phyloP scores from a whole-genome alignment of 2,329 filamentous ascomycete genomes.

The Hypoxylon sp. region DNA sequence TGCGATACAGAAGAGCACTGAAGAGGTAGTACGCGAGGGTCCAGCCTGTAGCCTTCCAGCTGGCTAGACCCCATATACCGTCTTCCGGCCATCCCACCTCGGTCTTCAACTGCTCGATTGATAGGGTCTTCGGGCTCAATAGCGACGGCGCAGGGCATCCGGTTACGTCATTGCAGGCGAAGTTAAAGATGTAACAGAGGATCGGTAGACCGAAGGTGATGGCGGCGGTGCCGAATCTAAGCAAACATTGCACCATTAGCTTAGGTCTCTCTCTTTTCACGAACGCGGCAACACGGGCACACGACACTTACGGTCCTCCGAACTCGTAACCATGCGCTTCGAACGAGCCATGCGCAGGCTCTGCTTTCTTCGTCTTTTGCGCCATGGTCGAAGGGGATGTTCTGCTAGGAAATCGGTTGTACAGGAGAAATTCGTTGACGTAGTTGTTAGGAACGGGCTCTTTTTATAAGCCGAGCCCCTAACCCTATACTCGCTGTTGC shows the following conservation, averaged over 20 bases:
- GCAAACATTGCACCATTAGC: slow-evolving; percentile 15
- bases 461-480: slow-evolving; percentile 12
- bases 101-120: slow-evolving; percentile 76
- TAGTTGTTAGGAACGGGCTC: slow-evolving; percentile 6
- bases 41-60: slow-evolving; percentile 75
- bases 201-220: slow-evolving; percentile 86
- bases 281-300: background rate
- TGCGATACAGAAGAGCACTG: slow-evolving; percentile 77
- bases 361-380: slow-evolving; percentile 45
- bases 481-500: background rate
- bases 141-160: slow-evolving; percentile 90
- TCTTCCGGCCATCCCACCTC: slow-evolving; percentile 84
- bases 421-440: slow-evolving; percentile 9
- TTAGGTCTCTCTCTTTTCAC: background rate
- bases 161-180: slow-evolving; percentile 91
- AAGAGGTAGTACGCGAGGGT: slow-evolving; percentile 82
- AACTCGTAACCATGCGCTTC: slow-evolving; percentile 58
- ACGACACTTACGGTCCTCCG: slow-evolving; percentile 58
- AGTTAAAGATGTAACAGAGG: slow-evolving; percentile 81
- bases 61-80: slow-evolving; percentile 77
- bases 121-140: slow-evolving; percentile 77
- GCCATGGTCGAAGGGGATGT: slow-evolving; percentile 55
- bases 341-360: slow-evolving; percentile 41
- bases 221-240: slow-evolving; percentile 43
- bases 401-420: background rate